Evolutionary conservation across 2,329 filamentous ascomycete genomes (phyloP).

Genomic region (Ramularia endophylla): DNA sequence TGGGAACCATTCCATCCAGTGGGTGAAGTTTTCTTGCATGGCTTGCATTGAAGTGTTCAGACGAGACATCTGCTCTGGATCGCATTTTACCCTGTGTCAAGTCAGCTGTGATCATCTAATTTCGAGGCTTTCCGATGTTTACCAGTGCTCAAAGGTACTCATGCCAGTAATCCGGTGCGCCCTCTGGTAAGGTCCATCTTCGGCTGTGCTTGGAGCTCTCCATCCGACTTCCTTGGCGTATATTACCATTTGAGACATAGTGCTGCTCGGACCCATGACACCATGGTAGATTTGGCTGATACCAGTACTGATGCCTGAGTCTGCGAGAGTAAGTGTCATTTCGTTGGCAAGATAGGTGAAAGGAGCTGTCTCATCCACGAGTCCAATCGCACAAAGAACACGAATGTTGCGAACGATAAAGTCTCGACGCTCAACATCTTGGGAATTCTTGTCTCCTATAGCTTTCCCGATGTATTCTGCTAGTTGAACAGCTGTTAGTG

Average conservation of each 20-base stretch:
- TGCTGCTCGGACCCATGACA: constrained; percentile 4
- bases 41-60: too few species aligned
- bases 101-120: too few species aligned
- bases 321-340: background rate
- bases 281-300: constrained; percentile 3
- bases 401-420: constrained; percentile 5
- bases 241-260: constrained; percentile 7
- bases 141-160: too few species aligned
- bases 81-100: too few species aligned
- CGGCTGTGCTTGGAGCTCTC: too few species aligned
- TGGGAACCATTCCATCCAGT: too few species aligned
- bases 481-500: constrained; percentile 1
- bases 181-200: too few species aligned
- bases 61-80: too few species aligned
- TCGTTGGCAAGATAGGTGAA: constrained; percentile 7
- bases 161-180: too few species aligned
- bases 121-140: too few species aligned
- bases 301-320: constrained; percentile 2
- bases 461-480: background rate
- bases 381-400: constrained; percentile 1
- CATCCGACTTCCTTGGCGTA: too few species aligned
- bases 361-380: constrained; percentile 3
- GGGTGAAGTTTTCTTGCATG: too few species aligned
- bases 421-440: constrained; percentile 4
- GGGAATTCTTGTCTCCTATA: background rate